These are phyloP conservation scores for Tetraselmis striata DNA, from an alignment of 139 green algal genomes.

Conservation along the genomic window DNA sequence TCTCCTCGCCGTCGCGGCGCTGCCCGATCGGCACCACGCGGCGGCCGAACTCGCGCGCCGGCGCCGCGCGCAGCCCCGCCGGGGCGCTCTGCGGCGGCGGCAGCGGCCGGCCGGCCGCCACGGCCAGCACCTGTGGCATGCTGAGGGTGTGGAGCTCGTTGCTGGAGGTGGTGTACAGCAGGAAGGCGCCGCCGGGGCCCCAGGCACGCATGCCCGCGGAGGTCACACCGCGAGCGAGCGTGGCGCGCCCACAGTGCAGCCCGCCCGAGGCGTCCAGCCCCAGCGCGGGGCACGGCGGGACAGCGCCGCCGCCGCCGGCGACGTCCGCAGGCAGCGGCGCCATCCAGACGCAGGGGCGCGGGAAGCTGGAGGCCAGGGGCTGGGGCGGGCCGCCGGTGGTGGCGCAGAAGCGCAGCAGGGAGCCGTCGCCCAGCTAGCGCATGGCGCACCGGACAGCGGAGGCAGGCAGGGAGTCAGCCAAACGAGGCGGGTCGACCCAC, in stretches of 20 bases:
- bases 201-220: conserved; percentile 44
- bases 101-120: neutral
- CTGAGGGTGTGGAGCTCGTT: conserved; percentile 43
- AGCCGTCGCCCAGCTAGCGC: neutral
- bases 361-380: conserved; percentile 12
- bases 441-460: neutral
- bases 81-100: neutral
- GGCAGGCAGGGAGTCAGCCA: neutral
- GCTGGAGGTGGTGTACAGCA: conserved; percentile 60
- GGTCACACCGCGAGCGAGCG: conserved; percentile 46
- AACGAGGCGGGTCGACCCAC: too few species aligned
- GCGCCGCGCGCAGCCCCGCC: too few species aligned
- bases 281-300: conserved; percentile 30
- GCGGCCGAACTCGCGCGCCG: neutral
- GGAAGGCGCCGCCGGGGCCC: conserved; percentile 58
- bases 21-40: neutral
- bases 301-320: neutral
- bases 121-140: conserved; percentile 19
- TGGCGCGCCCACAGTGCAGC: conserved; percentile 47
- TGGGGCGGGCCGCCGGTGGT: neutral
- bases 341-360: conserved; percentile 10
- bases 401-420: neutral
- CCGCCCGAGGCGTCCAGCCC: conserved; percentile 44
- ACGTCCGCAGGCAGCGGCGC: neutral
- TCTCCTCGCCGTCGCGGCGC: neutral